Percentiles rank a stretch among this genome's conserved stretches.
These are phyloP conservation scores for Euptelea pleiosperma DNA, from an alignment of 164 flowering plant species.

Conservation along the genomic window DNA sequence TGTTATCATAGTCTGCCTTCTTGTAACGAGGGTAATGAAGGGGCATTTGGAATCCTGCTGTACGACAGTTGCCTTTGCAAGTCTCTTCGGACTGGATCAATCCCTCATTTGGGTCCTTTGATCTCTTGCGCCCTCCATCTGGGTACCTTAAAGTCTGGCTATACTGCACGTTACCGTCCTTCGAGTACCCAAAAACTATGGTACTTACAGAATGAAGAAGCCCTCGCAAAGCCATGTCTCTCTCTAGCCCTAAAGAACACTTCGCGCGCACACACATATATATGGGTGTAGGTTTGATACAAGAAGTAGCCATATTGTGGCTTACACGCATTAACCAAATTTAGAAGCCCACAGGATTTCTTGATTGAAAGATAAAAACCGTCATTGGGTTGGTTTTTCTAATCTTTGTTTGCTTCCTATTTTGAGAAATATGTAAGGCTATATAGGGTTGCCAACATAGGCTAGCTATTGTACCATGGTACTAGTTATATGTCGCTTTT, in stretches of 20 bases:
- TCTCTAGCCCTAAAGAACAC: background rate
- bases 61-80: slow-evolving; percentile 7
- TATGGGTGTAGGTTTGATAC: background rate
- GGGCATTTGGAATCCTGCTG: slow-evolving; percentile 38
- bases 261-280: background rate
- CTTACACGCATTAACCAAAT: background rate
- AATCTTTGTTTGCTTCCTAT: background rate
- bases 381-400: no score
- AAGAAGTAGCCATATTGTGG: background rate
- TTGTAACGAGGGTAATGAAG: slow-evolving; percentile 46
- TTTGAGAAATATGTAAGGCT: background rate
- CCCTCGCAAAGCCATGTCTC: slow-evolving; percentile 13
- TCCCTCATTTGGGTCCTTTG: slow-evolving; percentile 6
- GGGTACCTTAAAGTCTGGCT: slow-evolving; percentile 1
- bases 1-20: slow-evolving; percentile 28
- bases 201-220: slow-evolving; percentile 11
- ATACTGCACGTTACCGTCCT: background rate
- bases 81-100: background rate
- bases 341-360: background rate
- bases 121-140: slow-evolving; percentile 1
- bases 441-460: background rate
- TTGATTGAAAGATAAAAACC: no score
- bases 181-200: slow-evolving; percentile 10
- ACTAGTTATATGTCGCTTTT: slow-evolving; percentile 7
- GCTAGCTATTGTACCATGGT: background rate